These are phyloP conservation scores for Fusarium piperis DNA, from an alignment of 2,329 filamentous ascomycete species.

Conservation along the genomic window DNA sequence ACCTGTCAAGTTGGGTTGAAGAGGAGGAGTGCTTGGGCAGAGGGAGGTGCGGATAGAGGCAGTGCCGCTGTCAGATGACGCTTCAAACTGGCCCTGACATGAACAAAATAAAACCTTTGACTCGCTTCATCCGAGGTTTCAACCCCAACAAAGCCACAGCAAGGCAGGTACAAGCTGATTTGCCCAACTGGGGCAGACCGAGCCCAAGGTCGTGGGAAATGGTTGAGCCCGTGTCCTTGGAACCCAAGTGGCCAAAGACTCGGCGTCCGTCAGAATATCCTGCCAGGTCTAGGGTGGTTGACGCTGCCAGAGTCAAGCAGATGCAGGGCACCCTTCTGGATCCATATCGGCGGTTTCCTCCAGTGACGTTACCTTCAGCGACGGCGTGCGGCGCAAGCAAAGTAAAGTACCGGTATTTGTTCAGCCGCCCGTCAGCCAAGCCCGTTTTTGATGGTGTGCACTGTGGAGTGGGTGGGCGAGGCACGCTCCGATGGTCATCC, in stretches of 20 bases:
- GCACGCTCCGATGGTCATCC: constrained; percentile 32
- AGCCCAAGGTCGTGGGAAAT: background rate
- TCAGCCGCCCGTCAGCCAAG: background rate
- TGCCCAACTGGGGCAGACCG: background rate
- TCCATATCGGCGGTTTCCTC: background rate
- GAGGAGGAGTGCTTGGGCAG: background rate
- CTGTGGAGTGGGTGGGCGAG: constrained; percentile 34
- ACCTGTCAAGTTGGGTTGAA: background rate
- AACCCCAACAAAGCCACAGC: constrained; percentile 23
- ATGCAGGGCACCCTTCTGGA: background rate
- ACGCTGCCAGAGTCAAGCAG: background rate
- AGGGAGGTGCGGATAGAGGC: background rate
- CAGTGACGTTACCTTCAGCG: background rate
- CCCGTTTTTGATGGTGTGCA: constrained; percentile 20
- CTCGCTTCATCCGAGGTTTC: constrained; percentile 4
- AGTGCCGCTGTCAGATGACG: background rate
- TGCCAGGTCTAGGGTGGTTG: background rate
- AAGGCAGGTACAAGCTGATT: background rate
- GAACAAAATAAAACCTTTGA: background rate
- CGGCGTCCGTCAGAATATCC: background rate
- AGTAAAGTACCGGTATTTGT: background rate
- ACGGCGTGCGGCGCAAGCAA: background rate
- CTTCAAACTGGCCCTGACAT: background rate
- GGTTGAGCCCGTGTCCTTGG: background rate
- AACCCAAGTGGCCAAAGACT: constrained; percentile 4